Evolutionary conservation across 257 asterid genomes (phyloP).

Genomic region (Echium plantagineum): DNA sequence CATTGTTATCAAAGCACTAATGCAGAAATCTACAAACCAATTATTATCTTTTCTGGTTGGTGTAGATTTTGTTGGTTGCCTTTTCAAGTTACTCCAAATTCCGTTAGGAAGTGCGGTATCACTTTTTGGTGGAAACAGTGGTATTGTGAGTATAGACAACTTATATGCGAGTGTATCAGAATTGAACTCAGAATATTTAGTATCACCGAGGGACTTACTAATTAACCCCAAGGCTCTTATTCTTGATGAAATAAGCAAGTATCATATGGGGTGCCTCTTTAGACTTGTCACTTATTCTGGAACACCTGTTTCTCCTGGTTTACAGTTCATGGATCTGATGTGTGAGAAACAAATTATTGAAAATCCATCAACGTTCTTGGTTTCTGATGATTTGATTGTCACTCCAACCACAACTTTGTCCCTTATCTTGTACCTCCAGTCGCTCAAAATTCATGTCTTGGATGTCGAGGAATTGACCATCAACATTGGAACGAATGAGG

Average conservation of each 20-base stretch:
- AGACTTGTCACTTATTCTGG: too few species aligned
- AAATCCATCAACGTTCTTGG: too few species aligned
- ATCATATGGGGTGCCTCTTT: too few species aligned
- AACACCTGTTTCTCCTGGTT: too few species aligned
- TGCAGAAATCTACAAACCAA: slow-evolving; percentile 12
- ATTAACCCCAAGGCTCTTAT: slow-evolving; percentile 4
- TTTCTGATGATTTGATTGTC: too few species aligned
- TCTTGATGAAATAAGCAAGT: too few species aligned
- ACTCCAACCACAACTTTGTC: too few species aligned
- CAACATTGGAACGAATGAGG: too few species aligned
- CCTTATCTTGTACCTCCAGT: too few species aligned
- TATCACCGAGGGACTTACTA: not conserved
- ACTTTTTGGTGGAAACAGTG: slow-evolving; percentile 5
- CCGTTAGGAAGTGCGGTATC: slow-evolving; percentile 11
- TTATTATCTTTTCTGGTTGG: slow-evolving; percentile 12
- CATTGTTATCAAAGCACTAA: not conserved
- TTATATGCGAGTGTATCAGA: slow-evolving; percentile 3
- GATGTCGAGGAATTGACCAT: too few species aligned
- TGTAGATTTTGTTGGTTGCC: slow-evolving; percentile 13
- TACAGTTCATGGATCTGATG: not conserved
- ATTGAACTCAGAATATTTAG: not conserved
- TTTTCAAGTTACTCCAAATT: slow-evolving; percentile 14
- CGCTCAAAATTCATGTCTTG: too few species aligned
- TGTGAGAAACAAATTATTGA: too few species aligned
- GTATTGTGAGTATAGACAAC: slow-evolving; percentile 8